These are phyloP conservation scores for Amylostereum areolatum DNA, from an alignment of 1,284 basidiomycete genomes.

Conservation along the genomic window DNA sequence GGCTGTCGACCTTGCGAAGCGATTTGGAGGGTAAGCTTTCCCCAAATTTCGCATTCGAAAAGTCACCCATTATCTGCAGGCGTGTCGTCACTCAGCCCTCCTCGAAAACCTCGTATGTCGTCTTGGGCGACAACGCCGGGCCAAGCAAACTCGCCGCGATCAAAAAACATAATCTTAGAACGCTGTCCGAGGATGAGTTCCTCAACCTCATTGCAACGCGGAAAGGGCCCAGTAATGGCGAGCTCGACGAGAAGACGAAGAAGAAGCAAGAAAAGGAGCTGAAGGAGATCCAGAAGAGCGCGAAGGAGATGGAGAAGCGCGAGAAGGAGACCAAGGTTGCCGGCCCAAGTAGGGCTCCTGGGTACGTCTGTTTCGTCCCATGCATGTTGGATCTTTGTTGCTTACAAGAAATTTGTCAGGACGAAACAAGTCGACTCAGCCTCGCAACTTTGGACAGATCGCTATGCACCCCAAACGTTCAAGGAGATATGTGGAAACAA, in stretches of 20 bases:
- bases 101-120: slow-evolving; percentile 85
- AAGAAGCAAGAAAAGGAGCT: slow-evolving; percentile 84
- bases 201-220: slow-evolving; percentile 76
- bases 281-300: slow-evolving; percentile 65
- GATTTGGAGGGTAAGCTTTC: slow-evolving; percentile 76
- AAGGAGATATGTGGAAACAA: slow-evolving; percentile 98
- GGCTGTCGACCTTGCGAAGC: slow-evolving; percentile 83
- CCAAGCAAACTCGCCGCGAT: slow-evolving; percentile 83
- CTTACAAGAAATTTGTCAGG: slow-evolving; percentile 7
- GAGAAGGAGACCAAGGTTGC: slow-evolving; percentile 43
- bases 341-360: slow-evolving; percentile 15
- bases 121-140: slow-evolving; percentile 87
- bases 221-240: slow-evolving; percentile 31
- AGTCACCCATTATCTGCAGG: slow-evolving; percentile 31
- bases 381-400: not conserved
- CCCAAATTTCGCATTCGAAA: not conserved
- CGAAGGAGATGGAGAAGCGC: slow-evolving; percentile 69
- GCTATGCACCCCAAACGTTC: slow-evolving; percentile 84
- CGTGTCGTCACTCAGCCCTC: slow-evolving; percentile 87
- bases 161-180: slow-evolving; percentile 71
- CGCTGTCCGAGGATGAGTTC: slow-evolving; percentile 86
- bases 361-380: slow-evolving; percentile 12
- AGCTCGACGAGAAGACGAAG: slow-evolving; percentile 73
- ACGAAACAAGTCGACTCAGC: slow-evolving; percentile 34
- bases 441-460: slow-evolving; percentile 89